Percentiles rank a stretch among this genome's conserved stretches.
phyloP scores from a whole-genome alignment of 495 filamentous ascomycete species.

The Xylaria curta region DNA sequence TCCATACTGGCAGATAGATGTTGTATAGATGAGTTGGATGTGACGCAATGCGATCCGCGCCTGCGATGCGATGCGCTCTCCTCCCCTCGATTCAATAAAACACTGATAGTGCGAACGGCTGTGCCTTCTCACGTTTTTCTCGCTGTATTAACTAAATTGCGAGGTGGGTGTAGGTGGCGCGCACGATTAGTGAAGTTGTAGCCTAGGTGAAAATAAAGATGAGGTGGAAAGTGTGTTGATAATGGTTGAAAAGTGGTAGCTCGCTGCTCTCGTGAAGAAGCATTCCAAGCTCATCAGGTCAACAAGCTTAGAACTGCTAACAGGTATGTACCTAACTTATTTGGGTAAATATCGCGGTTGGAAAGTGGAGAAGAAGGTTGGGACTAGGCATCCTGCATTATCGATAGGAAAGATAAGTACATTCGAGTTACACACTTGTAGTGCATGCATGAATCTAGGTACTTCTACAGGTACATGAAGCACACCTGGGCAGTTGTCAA shows the following conservation, averaged over 20 bases:
- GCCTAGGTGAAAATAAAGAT: not conserved
- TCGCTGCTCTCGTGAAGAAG: not conserved
- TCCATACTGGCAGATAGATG: constrained; percentile 34
- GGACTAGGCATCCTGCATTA: not conserved
- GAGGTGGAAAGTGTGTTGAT: constrained; percentile 4
- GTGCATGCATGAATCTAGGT: too few relatives aligned
- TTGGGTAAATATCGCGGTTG: not conserved
- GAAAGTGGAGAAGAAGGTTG: not conserved
- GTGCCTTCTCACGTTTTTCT: not conserved
- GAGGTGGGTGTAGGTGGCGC: not conserved
- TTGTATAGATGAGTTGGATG: not conserved
- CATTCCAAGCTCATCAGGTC: constrained; percentile 3
- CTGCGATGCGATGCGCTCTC: not conserved
- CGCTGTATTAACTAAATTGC: not conserved
- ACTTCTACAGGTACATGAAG: too few relatives aligned
- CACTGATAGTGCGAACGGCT: not conserved
- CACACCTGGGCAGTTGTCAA: too few relatives aligned
- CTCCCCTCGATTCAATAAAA: not conserved
- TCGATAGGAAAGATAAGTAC: not conserved
- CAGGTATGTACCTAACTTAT: not conserved
- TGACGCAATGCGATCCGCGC: constrained; percentile 18
- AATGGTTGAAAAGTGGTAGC: not conserved
- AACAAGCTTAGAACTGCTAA: not conserved
- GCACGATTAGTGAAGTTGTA: not conserved
- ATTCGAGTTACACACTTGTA: too few relatives aligned